Evolutionary conservation across 139 green algal genomes (phyloP).

Genomic region (Dunaliella sp.): DNA sequence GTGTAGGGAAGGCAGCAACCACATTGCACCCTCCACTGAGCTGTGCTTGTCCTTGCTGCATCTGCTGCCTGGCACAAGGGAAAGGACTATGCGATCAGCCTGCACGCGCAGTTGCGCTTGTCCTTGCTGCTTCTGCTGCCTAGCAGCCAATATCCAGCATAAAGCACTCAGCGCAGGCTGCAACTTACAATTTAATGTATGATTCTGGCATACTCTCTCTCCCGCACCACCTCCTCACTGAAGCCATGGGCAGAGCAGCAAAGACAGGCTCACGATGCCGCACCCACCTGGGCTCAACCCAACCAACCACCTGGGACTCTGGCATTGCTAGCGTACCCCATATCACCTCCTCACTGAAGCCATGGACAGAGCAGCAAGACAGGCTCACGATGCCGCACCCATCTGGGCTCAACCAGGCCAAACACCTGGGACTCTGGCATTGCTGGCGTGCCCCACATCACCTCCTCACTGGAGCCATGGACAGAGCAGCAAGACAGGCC

Average conservation of each 20-base stretch:
- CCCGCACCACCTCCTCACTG: too few species aligned
- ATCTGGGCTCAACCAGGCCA: conserved; percentile 53
- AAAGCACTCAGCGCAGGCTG: conserved; percentile 13
- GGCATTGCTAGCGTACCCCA: conserved; percentile 53
- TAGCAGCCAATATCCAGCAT: conserved; percentile 49
- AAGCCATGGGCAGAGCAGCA: too few species aligned
- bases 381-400: conserved; percentile 36
- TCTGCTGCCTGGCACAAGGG: too few species aligned
- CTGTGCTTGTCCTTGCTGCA: too few species aligned
- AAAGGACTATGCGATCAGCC: too few species aligned
- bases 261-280: too few species aligned
- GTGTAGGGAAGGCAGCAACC: too few species aligned
- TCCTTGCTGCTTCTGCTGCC: conserved; percentile 40
- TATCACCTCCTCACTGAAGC: conserved; percentile 63
- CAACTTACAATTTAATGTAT: too few species aligned
- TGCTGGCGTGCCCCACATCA: conserved; percentile 47
- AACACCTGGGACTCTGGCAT: conserved; percentile 68
- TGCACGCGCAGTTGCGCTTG: neutral
- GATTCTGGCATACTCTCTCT: too few species aligned
- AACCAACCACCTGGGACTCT: conserved; percentile 60
- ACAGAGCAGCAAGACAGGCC: conserved; percentile 21
- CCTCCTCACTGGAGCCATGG: conserved; percentile 55
- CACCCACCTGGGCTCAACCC: conserved; percentile 56
- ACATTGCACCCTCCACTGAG: too few species aligned
- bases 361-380: conserved; percentile 11